Percentiles rank a stretch among this genome's conserved stretches.
phyloP scores from a whole-genome alignment of 768 basidiomycete genomes.

The Rubroboletus pulcherrimus region DNA sequence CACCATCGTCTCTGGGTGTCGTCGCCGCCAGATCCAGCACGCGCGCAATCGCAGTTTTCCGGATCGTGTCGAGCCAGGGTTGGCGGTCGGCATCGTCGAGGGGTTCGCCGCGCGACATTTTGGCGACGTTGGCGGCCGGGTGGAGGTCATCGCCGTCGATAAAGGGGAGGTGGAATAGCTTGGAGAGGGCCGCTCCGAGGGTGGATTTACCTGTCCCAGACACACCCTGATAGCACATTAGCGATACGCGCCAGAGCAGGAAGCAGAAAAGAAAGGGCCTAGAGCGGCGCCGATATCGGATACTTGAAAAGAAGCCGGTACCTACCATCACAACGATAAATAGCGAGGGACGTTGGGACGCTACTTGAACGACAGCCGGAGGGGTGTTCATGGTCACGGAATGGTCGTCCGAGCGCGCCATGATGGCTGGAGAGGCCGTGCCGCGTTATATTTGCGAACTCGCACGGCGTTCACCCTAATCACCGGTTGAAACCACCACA shows the following conservation, averaged over 20 bases:
- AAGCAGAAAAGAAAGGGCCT: background rate
- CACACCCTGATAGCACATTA: conserved; percentile 49
- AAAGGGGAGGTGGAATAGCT: conserved; percentile 64
- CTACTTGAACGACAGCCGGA: too few relatives aligned
- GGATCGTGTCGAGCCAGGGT: conserved; percentile 80
- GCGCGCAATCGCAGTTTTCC: conserved; percentile 48
- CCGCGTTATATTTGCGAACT: too few relatives aligned
- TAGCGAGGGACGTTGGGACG: too few relatives aligned
- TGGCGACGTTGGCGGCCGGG: conserved; percentile 73
- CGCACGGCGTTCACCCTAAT: background rate
- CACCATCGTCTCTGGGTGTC: background rate
- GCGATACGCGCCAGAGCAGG: too few relatives aligned
- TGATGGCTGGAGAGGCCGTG: background rate
- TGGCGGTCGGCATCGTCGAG: conserved; percentile 78
- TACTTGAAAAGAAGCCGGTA: background rate
- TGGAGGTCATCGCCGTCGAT: conserved; percentile 90
- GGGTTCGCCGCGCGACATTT: conserved; percentile 78
- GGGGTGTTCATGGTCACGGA: too few relatives aligned
- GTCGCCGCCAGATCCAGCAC: background rate
- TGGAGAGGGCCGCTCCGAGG: conserved; percentile 60
- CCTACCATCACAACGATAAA: conserved; percentile 54
- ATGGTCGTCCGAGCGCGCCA: background rate
- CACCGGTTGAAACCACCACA: background rate
- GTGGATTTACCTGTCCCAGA: conserved; percentile 73
- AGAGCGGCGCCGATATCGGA: background rate